phyloP scores from a whole-genome alignment of 305 asterid genomes.

The Fraxinus angustifolia region DNA sequence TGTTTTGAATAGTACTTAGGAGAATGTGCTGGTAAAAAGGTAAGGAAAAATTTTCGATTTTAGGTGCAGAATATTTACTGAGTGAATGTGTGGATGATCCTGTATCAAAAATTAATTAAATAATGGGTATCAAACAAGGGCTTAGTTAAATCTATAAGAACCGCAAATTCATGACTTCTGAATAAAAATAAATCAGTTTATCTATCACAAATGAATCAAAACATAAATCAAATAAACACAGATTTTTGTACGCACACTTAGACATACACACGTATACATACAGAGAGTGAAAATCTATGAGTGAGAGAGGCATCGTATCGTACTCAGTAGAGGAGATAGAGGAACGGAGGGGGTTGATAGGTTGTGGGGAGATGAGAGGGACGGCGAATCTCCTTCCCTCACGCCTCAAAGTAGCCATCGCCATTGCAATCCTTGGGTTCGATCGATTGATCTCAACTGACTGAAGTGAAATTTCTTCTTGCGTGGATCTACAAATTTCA shows the following conservation, averaged over 20 bases:
- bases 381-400: conserved; percentile 80
- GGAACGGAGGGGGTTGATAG: conserved; percentile 54
- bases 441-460: conserved; percentile 9
- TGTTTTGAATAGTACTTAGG: neutral
- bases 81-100: neutral
- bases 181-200: neutral
- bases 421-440: conserved; percentile 42
- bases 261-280: neutral
- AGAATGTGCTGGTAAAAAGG: neutral
- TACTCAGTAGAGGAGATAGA: conserved; percentile 56
- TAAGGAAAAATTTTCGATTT: too few species aligned
- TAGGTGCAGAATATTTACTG: neutral
- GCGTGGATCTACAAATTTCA: conserved; percentile 14
- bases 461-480: neutral
- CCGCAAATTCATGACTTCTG: neutral
- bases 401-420: conserved; percentile 83
- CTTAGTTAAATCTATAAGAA: neutral
- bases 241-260: neutral
- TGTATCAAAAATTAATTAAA: neutral
- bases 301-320: conserved; percentile 16
- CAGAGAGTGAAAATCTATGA: neutral
- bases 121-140: neutral
- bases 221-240: neutral
- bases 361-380: conserved; percentile 49
- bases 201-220: neutral